These are phyloP conservation scores for Kentomonas sorsogonicus DNA, from an alignment of 208 protist genomes.

Conservation along the genomic window DNA sequence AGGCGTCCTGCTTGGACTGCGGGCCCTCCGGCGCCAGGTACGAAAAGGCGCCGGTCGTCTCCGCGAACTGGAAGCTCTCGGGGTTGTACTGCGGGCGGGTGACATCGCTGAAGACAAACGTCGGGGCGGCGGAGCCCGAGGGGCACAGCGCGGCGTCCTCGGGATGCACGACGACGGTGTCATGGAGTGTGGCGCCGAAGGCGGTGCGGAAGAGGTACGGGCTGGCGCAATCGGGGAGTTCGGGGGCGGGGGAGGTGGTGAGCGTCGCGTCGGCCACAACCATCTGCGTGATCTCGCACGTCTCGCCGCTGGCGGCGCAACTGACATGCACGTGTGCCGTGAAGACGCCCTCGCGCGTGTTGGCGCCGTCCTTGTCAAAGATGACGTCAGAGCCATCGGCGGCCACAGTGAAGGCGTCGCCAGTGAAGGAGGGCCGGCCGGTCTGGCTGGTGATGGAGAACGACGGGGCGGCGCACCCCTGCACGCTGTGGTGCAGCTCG, in stretches of 20 bases:
- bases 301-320: conserved; percentile 23
- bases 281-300: conserved; percentile 30
- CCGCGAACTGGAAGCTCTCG: conserved; percentile 12
- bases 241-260: neutral
- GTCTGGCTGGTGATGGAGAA: conserved; percentile 8
- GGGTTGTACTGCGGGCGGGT: conserved; percentile 12
- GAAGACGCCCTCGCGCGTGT: conserved; percentile 34
- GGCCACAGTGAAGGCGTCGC: conserved; percentile 18
- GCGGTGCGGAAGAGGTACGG: conserved; percentile 14
- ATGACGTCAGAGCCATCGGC: conserved; percentile 15
- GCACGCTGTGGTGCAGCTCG: conserved; percentile 11
- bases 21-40: conserved; percentile 14
- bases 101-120: neutral
- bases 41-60: conserved; percentile 8
- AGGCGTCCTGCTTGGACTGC: conserved; percentile 13
- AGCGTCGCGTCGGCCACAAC: conserved; percentile 18
- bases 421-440: neutral
- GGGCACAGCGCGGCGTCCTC: conserved; percentile 24
- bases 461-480: conserved; percentile 8
- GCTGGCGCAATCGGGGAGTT: conserved; percentile 13
- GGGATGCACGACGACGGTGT: conserved; percentile 12
- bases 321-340: conserved; percentile 27
- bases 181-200: conserved; percentile 15
- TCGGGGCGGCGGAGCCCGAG: neutral
- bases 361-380: conserved; percentile 34